Conservation (phyloP, 2,329 filamentous ascomycete genomes). For the Alternaria brassicicola region DNA sequence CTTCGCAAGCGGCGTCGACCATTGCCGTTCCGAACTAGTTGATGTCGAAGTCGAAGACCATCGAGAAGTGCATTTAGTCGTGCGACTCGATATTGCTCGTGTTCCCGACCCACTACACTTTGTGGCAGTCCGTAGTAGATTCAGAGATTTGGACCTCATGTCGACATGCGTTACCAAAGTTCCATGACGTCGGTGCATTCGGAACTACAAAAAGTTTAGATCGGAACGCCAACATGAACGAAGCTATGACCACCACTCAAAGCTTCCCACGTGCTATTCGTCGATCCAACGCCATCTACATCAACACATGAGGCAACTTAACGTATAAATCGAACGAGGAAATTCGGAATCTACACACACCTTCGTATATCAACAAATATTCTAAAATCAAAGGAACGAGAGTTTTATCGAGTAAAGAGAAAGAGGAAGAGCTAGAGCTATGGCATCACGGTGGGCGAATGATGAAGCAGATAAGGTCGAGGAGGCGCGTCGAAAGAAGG, state of each 20-base stretch:
- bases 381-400: neutral
- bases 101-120: constrained; percentile 22
- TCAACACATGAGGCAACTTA: neutral
- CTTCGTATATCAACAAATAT: neutral
- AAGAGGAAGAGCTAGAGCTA: constrained; percentile 44
- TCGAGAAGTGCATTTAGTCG: constrained; percentile 38
- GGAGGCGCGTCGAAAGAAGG: constrained; percentile 73
- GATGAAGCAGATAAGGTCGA: constrained; percentile 79
- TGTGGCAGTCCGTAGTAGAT: constrained; percentile 30
- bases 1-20: constrained; percentile 92
- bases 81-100: constrained; percentile 6
- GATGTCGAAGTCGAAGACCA: constrained; percentile 41
- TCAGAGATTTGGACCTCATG: constrained; percentile 43
- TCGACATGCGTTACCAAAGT: constrained; percentile 28
- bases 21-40: constrained; percentile 60
- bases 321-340: neutral
- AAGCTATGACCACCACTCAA: constrained; percentile 42
- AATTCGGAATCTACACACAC: neutral
- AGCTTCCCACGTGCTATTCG: constrained; percentile 3
- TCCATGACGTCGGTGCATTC: constrained; percentile 42
- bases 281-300: neutral
- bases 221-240: constrained; percentile 37
- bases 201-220: constrained; percentile 32
- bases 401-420: neutral
- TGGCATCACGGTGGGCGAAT: constrained; percentile 84